A percentile compares a stretch with the other conserved stretches of the same genome.
Conservation (phyloP, 1,139 yeast species). For the Suhomyces anneliseae region DNA sequence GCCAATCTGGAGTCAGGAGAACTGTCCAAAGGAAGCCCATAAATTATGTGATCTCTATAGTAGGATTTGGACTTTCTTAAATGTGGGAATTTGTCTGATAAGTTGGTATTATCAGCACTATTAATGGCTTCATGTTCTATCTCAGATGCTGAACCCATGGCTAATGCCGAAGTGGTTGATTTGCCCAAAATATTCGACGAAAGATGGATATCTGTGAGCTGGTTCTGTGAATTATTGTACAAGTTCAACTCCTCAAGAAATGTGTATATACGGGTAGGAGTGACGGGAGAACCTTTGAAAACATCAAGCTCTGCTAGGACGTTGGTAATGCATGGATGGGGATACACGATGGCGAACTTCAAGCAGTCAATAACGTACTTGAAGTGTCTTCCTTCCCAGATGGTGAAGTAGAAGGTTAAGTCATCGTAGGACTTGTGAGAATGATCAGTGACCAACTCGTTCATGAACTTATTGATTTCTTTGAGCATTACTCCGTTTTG, state of each 20-base stretch:
- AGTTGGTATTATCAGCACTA: neutral
- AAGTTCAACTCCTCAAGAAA: conserved; percentile 26
- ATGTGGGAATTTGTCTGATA: conserved; percentile 29
- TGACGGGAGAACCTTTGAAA: conserved; percentile 11
- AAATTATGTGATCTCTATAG: conserved; percentile 31
- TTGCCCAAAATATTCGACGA: conserved; percentile 33
- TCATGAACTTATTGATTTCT: conserved; percentile 18
- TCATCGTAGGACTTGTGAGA: conserved; percentile 22
- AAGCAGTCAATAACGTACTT: conserved; percentile 28
- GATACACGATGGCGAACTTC: conserved; percentile 35
- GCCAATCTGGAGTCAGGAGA: conserved; percentile 17
- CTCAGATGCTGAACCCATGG: conserved; percentile 21
- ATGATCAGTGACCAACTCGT: conserved; percentile 13
- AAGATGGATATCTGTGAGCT: conserved; percentile 29
- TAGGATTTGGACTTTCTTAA: conserved; percentile 23
- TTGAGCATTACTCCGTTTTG: conserved; percentile 10
- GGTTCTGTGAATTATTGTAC: conserved; percentile 23
- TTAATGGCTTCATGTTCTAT: conserved; percentile 11
- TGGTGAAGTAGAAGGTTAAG: conserved; percentile 25
- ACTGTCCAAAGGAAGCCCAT: conserved; percentile 24
- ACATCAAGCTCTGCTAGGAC: conserved; percentile 18
- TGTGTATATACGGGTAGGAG: conserved; percentile 18
- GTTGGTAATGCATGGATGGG: conserved; percentile 28
- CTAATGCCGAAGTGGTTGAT: conserved; percentile 19
- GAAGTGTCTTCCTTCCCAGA: conserved; percentile 37